phyloP scores from a whole-genome alignment of 495 filamentous ascomycete genomes.

The Trichoderma parareesei region DNA sequence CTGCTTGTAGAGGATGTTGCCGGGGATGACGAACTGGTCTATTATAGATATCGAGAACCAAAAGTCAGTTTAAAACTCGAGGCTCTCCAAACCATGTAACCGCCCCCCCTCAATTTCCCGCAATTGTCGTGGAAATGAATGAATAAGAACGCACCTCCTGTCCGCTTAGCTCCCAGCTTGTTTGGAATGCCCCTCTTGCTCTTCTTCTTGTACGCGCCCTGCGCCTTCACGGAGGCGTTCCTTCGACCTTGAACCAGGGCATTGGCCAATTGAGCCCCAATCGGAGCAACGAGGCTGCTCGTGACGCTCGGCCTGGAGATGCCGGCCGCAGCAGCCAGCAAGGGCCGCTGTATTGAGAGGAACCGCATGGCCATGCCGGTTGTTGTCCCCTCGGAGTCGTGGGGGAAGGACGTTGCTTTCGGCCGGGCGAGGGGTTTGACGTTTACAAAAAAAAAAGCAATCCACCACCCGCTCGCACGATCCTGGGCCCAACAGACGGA shows the following conservation, averaged over 20 bases:
- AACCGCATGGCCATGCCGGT: slow-evolving; percentile 35
- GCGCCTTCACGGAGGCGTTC: slow-evolving; percentile 75
- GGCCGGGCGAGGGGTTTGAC: background rate
- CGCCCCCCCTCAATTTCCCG: background rate
- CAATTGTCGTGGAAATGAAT: background rate
- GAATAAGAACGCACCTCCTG: slow-evolving; percentile 50
- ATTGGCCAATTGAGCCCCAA: slow-evolving; percentile 10
- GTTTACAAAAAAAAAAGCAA: background rate
- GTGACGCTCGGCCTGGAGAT: slow-evolving; percentile 20
- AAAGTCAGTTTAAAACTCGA: too few species aligned
- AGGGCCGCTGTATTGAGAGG: slow-evolving; percentile 43
- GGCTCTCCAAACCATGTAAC: too few species aligned
- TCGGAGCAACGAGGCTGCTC: background rate
- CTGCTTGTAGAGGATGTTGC: slow-evolving; percentile 97
- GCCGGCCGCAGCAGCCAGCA: slow-evolving; percentile 33
- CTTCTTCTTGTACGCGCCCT: slow-evolving; percentile 76
- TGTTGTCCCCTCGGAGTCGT: background rate
- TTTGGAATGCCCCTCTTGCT: slow-evolving; percentile 84
- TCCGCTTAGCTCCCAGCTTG: slow-evolving; percentile 89
- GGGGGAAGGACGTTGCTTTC: background rate
- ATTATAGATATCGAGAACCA: background rate
- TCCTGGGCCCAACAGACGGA: background rate
- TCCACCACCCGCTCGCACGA: background rate
- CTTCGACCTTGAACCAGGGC: slow-evolving; percentile 43
- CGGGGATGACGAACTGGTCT: slow-evolving; percentile 86